Base-by-base conservation (phyloP, 192 early-diverging fungal genomes). In the Coemansia guatemalensis region DNA sequence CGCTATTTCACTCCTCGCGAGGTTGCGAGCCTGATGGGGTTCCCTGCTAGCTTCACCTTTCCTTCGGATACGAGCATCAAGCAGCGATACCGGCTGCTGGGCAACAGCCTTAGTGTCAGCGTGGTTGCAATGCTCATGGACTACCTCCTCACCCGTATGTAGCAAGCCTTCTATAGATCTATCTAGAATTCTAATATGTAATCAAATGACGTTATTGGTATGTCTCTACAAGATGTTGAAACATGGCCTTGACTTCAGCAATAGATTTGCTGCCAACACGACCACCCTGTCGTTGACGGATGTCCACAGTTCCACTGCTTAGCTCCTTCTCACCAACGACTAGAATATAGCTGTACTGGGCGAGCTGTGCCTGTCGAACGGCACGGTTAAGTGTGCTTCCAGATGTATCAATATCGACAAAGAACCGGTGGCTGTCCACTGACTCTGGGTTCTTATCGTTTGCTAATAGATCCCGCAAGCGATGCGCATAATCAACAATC, bases 91-190 rank as follows among this genome's bases (percentile, higher is more conserved):
- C 76, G 88, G n/a, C 82, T 95, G 30, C 73, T 98, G 11, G 96
- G 96, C 2, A 98, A 98, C 66, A 93, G 90, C 30, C 83, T 98
- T 20, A 98, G 90, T 61, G 89, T 93, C 48, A 85, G 79, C 49
- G 88, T 97, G 1, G 92, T 97, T 0, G 78, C 88, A 0, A 81
- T 87, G 56, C 67, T 98, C 59, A 87, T 96, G 68, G 75, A 81
- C 64, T 89, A 89, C 58, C 70, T 93, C 18, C 53, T 91, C 11
- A 41, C 49, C 21, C 74, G 70, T n/a, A 81, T 81, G 79, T 76
- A 73, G 41, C 22, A 21, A 21, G 22, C 32, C 48, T 23, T 4
- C 3, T n/a, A 8, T 32, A 5, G 25, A 21, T 2, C 3, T 26
- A 61, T 20, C 32, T 50, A 3, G 23, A 22, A 29, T 48, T 39